Evolutionary conservation across 139 green algal genomes (phyloP).

Genomic region (Tetradesmus lagerheimii): DNA sequence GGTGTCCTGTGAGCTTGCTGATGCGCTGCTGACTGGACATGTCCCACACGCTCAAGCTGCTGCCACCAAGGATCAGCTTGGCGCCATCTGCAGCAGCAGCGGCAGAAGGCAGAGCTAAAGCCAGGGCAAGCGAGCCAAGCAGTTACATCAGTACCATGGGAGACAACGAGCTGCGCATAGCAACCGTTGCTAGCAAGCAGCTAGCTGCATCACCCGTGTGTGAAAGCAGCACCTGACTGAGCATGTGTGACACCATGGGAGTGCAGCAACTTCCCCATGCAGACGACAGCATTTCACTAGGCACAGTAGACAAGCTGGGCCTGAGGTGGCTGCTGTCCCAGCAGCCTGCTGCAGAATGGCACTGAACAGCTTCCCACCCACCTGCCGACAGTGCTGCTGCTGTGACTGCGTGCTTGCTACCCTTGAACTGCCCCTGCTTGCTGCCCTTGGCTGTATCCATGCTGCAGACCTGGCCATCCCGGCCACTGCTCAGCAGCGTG

Average conservation of each 20-base stretch:
- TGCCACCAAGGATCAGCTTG: constrained; percentile 61
- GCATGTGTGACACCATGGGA: too few relatives aligned
- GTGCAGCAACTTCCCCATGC: too few relatives aligned
- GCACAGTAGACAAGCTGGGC: background rate
- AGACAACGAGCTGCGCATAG: background rate
- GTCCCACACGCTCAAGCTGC: constrained; percentile 73
- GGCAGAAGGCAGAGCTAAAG: background rate
- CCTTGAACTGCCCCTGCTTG: constrained; percentile 54
- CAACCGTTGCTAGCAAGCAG: too few relatives aligned
- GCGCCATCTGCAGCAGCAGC: constrained; percentile 57
- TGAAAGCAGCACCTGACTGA: too few relatives aligned
- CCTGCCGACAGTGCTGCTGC: constrained; percentile 44
- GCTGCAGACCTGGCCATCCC: constrained; percentile 30
- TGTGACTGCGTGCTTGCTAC: constrained; percentile 67
- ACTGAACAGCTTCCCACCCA: background rate
- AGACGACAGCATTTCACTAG: background rate
- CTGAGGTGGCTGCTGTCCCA: background rate
- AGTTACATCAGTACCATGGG: background rate
- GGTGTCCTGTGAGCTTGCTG: constrained; percentile 74
- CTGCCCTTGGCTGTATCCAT: constrained; percentile 14
- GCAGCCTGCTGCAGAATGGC: background rate
- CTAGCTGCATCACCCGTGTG: background rate
- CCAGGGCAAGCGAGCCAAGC: background rate
- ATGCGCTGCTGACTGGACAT: constrained; percentile 54
- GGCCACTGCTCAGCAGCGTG: constrained; percentile 36